Base-by-base conservation (phyloP, 2,329 filamentous ascomycete species). In the Colletotrichum lini region DNA sequence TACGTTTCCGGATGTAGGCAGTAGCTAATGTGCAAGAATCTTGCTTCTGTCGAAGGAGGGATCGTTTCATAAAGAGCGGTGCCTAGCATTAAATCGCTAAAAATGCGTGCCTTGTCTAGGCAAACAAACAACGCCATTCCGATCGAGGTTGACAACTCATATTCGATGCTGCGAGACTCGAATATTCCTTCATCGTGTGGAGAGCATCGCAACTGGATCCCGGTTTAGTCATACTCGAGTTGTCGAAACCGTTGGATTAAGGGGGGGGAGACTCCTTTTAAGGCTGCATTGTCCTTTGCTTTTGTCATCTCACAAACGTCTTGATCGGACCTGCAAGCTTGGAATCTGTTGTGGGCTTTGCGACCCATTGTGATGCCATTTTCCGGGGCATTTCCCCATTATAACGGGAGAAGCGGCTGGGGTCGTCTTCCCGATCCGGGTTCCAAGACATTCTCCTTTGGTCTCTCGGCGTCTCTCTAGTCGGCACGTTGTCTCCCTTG, bases 351-450 rank as follows among this genome's bases (percentile, higher is more conserved):
- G 40, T 40, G 9, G 35, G 7, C 18, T 38, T n/a, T 40, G 3
- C 15, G 49, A 50, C 23, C 54, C 30, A 42, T 66, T 26, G 35
- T 52, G 44, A 62, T 57, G 56, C 44, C 30, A 38, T 52, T 57
- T 62, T 23, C 35, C 8, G 64, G 64, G 64, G 18, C 64, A 5
- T 47, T 67, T 50, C 52, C 30, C 56, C 57, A 59, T 44, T 54
- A 23, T 60, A 40, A 45, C 69, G 59, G 21, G 26, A 69, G 18
- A 45, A 35, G 8, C 12, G 21, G 40, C 69, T 26, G 47, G 58
- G 53, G 53, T 59, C 53, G 5, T 38, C 45, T 18, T 61, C 35
- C 45, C 13, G 23, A 58, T 35, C 4, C 35, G 59, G 47, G 18
- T 38, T 49, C 45, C 35, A 38, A 38, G 58, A 47, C 26, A 35